Conservation (phyloP, 805 yeast species). For the Candida methanosorbosa region DNA sequence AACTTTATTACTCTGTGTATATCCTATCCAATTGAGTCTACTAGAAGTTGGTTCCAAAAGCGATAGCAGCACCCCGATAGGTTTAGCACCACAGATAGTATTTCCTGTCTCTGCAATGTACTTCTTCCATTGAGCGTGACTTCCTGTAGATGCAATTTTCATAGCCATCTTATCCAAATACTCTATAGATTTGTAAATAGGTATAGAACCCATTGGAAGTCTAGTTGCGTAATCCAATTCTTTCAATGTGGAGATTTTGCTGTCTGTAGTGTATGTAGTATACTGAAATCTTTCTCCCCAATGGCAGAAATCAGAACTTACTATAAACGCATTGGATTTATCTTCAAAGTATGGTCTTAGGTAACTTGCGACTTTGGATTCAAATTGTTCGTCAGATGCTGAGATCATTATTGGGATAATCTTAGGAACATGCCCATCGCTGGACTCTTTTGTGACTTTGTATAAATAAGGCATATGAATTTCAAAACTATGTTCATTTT, state of each 20-base stretch:
- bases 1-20: constrained; percentile 65
- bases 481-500: constrained; percentile 87
- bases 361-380: constrained; percentile 33
- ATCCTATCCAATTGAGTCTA: constrained; percentile 63
- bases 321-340: constrained; percentile 56
- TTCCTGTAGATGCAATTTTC: constrained; percentile 48
- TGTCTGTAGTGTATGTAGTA: constrained; percentile 37
- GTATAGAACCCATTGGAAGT: constrained; percentile 18
- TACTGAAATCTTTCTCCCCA: constrained; percentile 74
- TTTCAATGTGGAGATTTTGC: constrained; percentile 13
- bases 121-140: constrained; percentile 49
- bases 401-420: constrained; percentile 81
- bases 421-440: constrained; percentile 21
- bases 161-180: constrained; percentile 64
- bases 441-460: constrained; percentile 31
- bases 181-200: constrained; percentile 69
- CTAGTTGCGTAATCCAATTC: constrained; percentile 5
- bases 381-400: constrained; percentile 38
- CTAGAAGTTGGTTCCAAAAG: constrained; percentile 35
- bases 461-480: constrained; percentile 83
- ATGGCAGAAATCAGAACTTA: constrained; percentile 92
- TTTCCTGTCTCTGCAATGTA: constrained; percentile 70
- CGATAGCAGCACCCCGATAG: constrained; percentile 56
- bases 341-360: constrained; percentile 48
- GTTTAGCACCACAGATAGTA: constrained; percentile 90